Base-by-base conservation (phyloP, 2,329 filamentous ascomycete species). In the Colletotrichum tropicicola region DNA sequence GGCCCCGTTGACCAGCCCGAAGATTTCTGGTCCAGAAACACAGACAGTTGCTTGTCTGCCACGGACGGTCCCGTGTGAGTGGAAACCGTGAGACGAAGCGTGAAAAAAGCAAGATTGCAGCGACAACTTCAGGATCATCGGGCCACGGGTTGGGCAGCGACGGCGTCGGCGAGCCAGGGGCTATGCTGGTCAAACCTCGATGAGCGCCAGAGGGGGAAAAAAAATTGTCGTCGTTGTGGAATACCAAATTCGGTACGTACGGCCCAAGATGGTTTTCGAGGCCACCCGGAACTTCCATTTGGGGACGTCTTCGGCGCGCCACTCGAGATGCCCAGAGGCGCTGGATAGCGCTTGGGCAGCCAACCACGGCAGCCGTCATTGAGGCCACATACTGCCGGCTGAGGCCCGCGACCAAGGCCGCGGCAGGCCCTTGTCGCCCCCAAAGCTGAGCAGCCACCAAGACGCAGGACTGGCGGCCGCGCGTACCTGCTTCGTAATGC, bases 121-220 rank as follows among this genome's bases (percentile, higher is more conserved):
- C 45, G 21, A 43, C 28, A 7, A 56, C 49, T 47, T 17, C 32
- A 58, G 52, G 32, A 41, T 19, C 39, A 35, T 67, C 55, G 37
- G 65, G 56, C 62, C 45, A 52, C 21, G 19, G 9, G 52, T 67
- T 57, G 62, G 65, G 65, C 65, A 67, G 45, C 65, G 43, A 65
- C 25, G 37, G 44, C 25, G 13, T 51, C 49, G 47, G 13, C 57
- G 47, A 60, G 52, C 47, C 39, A 54, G 47, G 56, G 62, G 52
- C 44, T 55, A 56, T 41, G 54, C 44, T 41, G 48, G 25, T 23
- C 44, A 35, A 32, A 39, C 28, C n/a, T 59, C 39, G 53, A 44
- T 21, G 5, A 17, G n/a, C n/a, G n/a, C n/a, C 19, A 44, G 6
- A 45, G 23, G 21, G 17, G 15, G 8, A 47, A 28, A 30, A 25